Percentiles rank a stretch among this genome's conserved stretches.
Conservation (phyloP, 1,139 yeast species). For the Saccharomyces hybrid region DNA sequence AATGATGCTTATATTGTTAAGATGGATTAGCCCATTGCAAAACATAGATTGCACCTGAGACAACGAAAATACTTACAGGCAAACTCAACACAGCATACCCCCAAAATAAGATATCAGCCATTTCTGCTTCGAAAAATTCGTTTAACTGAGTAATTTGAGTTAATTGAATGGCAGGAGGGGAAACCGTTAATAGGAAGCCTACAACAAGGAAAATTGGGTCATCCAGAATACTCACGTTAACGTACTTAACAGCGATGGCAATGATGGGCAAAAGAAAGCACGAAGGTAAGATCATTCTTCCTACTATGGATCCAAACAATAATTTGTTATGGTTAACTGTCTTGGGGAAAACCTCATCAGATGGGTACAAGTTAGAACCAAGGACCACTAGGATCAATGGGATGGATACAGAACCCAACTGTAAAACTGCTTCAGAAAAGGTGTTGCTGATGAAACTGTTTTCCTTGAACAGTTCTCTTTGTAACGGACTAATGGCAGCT, state of each 20-base stretch:
- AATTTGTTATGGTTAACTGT: slow-evolving; percentile 54
- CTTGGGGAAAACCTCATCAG: slow-evolving; percentile 57
- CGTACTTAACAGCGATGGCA: slow-evolving; percentile 52
- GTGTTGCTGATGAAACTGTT: slow-evolving; percentile 71
- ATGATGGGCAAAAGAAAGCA: slow-evolving; percentile 56
- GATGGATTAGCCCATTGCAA: slow-evolving; percentile 32
- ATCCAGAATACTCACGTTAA: slow-evolving; percentile 58
- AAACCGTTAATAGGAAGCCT: slow-evolving; percentile 60
- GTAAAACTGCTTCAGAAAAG: slow-evolving; percentile 64
- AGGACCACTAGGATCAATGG: slow-evolving; percentile 71
- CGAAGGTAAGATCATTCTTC: slow-evolving; percentile 71
- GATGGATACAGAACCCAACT: slow-evolving; percentile 81
- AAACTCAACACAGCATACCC: slow-evolving; percentile 69
- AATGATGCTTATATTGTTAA: not conserved
- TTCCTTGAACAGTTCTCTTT: slow-evolving; percentile 55
- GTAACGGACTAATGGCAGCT: slow-evolving; percentile 70
- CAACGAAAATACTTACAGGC: slow-evolving; percentile 65
- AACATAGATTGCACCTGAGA: slow-evolving; percentile 49
- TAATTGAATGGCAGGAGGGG: slow-evolving; percentile 75
- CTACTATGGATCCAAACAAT: slow-evolving; percentile 56
- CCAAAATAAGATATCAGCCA: slow-evolving; percentile 74
- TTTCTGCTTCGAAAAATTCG: slow-evolving; percentile 52
- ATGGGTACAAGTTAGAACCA: slow-evolving; percentile 70
- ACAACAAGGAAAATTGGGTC: slow-evolving; percentile 73
- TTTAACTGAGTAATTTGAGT: slow-evolving; percentile 69